Conservation (phyloP, 2,329 filamentous ascomycete genomes). For the Fusarium sp. region DNA sequence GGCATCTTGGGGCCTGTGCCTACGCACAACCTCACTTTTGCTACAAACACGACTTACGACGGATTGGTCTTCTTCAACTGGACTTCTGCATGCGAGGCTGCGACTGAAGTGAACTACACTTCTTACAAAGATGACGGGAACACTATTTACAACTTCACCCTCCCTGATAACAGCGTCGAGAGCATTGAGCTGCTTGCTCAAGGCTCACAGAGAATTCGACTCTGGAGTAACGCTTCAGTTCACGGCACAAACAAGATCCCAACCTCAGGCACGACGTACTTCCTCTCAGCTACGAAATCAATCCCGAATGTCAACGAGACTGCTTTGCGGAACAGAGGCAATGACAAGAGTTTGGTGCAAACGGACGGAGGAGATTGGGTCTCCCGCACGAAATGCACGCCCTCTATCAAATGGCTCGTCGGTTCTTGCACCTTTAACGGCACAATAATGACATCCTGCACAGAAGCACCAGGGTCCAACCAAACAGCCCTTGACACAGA, state of each 20-base stretch:
- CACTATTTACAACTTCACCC: conserved; percentile 32
- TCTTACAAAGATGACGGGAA: conserved; percentile 5
- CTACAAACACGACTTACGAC: conserved; percentile 27
- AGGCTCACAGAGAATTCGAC: conserved; percentile 11
- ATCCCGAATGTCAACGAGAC: conserved; percentile 33
- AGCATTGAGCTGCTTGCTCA: conserved; percentile 16
- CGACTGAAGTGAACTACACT: conserved; percentile 26
- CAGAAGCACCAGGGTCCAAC: neutral
- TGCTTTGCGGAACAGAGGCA: conserved; percentile 2
- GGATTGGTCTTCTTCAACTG: conserved; percentile 32
- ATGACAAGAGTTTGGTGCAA: conserved; percentile 24
- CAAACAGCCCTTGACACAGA: conserved; percentile 21
- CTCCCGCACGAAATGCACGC: conserved; percentile 29
- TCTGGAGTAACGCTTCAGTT: conserved; percentile 19
- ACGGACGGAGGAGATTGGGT: conserved; percentile 28
- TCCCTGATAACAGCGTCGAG: conserved; percentile 15
- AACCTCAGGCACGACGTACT: conserved; percentile 10
- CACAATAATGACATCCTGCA: conserved; percentile 26
- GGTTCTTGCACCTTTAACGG: conserved; percentile 33
- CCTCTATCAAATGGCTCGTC: conserved; percentile 18
- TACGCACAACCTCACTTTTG: conserved; percentile 29
- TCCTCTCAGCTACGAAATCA: conserved; percentile 20
- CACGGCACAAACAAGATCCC: conserved; percentile 17
- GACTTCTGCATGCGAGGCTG: conserved; percentile 29
- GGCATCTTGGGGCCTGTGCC: conserved; percentile 26